Base-by-base conservation (phyloP, 805 yeast genomes). In the Dipodascus geniculatus region DNA sequence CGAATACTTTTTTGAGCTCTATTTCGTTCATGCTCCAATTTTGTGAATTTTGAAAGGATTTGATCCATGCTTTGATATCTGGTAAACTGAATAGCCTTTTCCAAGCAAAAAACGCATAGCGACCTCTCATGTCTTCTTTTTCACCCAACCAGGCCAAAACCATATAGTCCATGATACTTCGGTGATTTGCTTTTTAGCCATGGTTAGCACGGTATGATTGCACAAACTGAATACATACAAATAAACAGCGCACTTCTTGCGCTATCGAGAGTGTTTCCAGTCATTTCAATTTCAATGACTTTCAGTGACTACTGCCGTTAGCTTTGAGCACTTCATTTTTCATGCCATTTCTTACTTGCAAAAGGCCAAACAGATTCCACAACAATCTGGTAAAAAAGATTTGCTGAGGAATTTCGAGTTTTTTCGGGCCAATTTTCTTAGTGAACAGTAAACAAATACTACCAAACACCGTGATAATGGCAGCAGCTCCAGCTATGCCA, bases 61-160 rank as follows among this genome's bases (percentile, higher is more conserved):
- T 75, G 51, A 71, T 63, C 11, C 81, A 57, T 2, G 80, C 65
- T 31, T 70, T 66, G 0, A 80, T 35, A 1, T 76, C 74, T 0
- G 95, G 95, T 0, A 83, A 70, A 22, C 73, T 67, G 80, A 87
- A 78, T 1, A 85, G 60, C 3, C 71, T 64, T 51, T 81, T 83
- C 96, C 96, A 87, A 0, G 83, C 74, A 60, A 85, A 78, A 64
- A 82, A 85, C 51, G 0, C 83, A 83, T 17, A 65, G 49, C 31
- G 59, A 49, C 55, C 53, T 58, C 62, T 2, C 51, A 56, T 2
- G 57, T 55, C 3, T 61, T 57, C n/a, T 38, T 23, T 20, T 23
- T 42, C 23, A 55, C 62, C 56, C 50, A 74, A 53, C 48, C 66
- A 63, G 42, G 66, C 65, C n/a, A 86, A 68, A 22, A 83, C 67